A percentile compares a stretch with the other conserved stretches of the same genome.
Conservation (phyloP, 306 rosid genomes). For the Carpinus fangiana region DNA sequence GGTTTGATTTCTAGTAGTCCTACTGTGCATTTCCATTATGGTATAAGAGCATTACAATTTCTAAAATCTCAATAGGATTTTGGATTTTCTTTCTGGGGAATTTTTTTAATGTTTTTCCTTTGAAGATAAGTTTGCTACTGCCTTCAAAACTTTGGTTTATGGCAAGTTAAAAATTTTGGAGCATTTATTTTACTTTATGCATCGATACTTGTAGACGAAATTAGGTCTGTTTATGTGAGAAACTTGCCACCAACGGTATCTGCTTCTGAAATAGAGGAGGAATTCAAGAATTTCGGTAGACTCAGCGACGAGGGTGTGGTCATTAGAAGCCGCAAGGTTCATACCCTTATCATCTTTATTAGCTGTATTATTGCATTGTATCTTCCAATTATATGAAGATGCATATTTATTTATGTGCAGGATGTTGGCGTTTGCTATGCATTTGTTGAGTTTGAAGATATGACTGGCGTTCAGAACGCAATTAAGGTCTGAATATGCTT, state of each 20-base stretch:
- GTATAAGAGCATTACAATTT: background rate
- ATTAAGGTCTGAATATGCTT: slow-evolving; percentile 58
- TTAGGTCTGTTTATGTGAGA: slow-evolving; percentile 90
- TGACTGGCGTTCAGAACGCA: slow-evolving; percentile 83
- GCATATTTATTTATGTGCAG: slow-evolving; percentile 46
- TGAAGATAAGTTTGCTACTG: background rate
- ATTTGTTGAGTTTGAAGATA: slow-evolving; percentile 90
- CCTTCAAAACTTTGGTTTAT: background rate
- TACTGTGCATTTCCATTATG: background rate
- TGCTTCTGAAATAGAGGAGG: slow-evolving; percentile 80
- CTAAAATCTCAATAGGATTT: background rate
- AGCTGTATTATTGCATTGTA: slow-evolving; percentile 11
- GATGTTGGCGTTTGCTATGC: slow-evolving; percentile 98
- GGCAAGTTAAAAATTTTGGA: background rate
- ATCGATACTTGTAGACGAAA: slow-evolving; percentile 51
- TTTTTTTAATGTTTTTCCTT: background rate
- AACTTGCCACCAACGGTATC: slow-evolving; percentile 76
- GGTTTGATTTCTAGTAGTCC: slow-evolving; percentile 34
- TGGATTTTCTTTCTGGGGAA: background rate
- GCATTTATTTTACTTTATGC: background rate
- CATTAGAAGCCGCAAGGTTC: slow-evolving; percentile 92
- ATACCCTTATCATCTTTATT: slow-evolving; percentile 22
- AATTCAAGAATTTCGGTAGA: slow-evolving; percentile 76
- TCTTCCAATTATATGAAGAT: slow-evolving; percentile 17
- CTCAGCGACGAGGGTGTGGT: slow-evolving; percentile 84